Evolutionary conservation across 495 filamentous ascomycete genomes (phyloP).

Genomic region (Neurospora sp.): DNA sequence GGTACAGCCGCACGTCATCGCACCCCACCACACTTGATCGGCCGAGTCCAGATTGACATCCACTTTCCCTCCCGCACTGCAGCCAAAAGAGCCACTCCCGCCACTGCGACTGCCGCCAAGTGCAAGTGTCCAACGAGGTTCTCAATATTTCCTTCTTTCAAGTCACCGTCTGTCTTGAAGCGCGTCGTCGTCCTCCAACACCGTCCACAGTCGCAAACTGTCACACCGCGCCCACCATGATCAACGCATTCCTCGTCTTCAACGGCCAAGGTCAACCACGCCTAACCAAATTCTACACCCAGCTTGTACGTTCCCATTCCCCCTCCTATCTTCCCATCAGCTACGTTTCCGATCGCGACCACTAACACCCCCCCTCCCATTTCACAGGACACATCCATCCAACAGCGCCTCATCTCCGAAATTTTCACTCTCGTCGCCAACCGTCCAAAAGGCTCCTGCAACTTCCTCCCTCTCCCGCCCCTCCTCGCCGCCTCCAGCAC

Average conservation of each 20-base stretch:
- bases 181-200: background rate
- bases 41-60: background rate
- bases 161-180: background rate
- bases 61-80: background rate
- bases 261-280: slow-evolving; percentile 95
- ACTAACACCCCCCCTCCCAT: slow-evolving; percentile 1
- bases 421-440: slow-evolving; percentile 96
- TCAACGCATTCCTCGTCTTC: slow-evolving; percentile 98
- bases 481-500: slow-evolving; percentile 40
- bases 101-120: background rate
- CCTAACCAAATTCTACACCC: slow-evolving; percentile 97
- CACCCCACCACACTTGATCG: slow-evolving; percentile 5
- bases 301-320: slow-evolving; percentile 54
- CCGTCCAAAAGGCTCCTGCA: slow-evolving; percentile 80
- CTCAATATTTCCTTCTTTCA: background rate
- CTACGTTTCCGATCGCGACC: slow-evolving; percentile 1
- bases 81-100: slow-evolving; percentile 1
- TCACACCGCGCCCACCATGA: slow-evolving; percentile 49
- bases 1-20: slow-evolving; percentile 3
- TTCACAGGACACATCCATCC: slow-evolving; percentile 77
- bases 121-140: background rate
- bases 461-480: slow-evolving; percentile 71
- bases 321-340: background rate
- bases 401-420: slow-evolving; percentile 91
- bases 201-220: background rate